Evolutionary conservation across 2,329 filamentous ascomycete species (phyloP), one percentile per base, ranked within the genome.

Genomic region (Cladosporium phlei): DNA sequence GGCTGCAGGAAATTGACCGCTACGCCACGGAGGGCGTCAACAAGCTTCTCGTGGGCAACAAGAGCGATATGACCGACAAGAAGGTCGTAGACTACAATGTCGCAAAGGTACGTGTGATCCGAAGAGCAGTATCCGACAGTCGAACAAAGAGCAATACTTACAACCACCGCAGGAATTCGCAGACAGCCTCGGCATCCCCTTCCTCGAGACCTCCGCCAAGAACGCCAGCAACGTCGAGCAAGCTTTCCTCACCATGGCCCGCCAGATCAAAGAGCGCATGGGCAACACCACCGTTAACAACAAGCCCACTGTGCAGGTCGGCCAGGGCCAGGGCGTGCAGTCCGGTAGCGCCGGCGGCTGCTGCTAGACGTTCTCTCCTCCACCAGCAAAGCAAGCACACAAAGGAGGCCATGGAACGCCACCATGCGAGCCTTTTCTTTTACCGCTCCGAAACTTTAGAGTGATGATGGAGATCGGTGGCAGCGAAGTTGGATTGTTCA

Each of bases 61-160:
- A 98, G 86, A 95, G 89, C 74, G 93, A 98, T 86, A 97, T 98
- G 89, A 83, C 91, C 51, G 93, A 98, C 76, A 98, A 98, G 86
- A 98, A 97, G 79, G 93, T 97, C 30, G 93, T 98, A 53, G 93
- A 98, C 72, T 98, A 98, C 81, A 95, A 89, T 55, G 93, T 97
- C 59, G 93, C 93, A 61, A 98, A 98, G 88, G 93, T 96, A 76
- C 52, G 79, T 63, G 37, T 55, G 25, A 25, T 6, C 11, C 11
- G 4, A 19, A 20, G 20, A 33, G 17, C 17, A 33, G 30, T 5
- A 20, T 33, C n/a, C 16, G 9, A 9, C 17, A 33, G 30, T 33
- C 30, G 30, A 14, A 33, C 14, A 33, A 8, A 20, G 28, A 14
- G 28, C 28, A 30, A 30, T 28, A 45, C 57, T 62, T 42, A 63